Base-by-base conservation (phyloP, 768 basidiomycete genomes). In the Kwoniella newhampshirensis region DNA sequence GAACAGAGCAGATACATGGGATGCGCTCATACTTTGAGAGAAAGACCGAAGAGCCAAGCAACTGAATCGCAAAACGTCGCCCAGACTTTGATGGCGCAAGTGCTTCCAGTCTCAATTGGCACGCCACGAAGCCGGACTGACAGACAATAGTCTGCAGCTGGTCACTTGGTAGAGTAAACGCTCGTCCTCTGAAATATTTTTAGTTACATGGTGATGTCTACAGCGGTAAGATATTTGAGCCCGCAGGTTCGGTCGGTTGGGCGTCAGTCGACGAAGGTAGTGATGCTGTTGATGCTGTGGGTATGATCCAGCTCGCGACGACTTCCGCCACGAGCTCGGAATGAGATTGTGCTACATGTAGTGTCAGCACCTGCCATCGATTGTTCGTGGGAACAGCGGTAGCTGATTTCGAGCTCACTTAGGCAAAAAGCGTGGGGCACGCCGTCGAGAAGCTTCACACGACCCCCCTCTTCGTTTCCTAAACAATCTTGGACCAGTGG, bases 351-450 rank as follows among this genome's bases (percentile, higher is more conserved):
- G 49, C 47, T 51, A 17, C 17, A 17, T 40, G 17, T 28, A 17
- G 28, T 52, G 12, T 20, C 26, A 26, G 17, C 32, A 46, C 8
- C 13, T 25, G 36, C 32, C 41, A n/a, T 28, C 27, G 42, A 30
- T 25, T n/a, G 26, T 5, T 23, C 39, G 37, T 6, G 17, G 6
- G 32, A 32, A 6, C 32, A 32, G 13, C 8, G 40, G 32, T 35
- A 47, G 35, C 15, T 12, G 26, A 28, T 3, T 27, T 23, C 12
- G 7, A 12, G 79, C 85, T 67, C 62, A 87, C 86, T 82, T 47
- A 89, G 83, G 68, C 85, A 87, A 70, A 88, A 89, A 15, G 85
- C 83, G 70, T 89, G 88, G 2, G 85, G 86, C 35, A 87, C 79
- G 28, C 79, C 80, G 5, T 77, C 67, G 4, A 74, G 3, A 79